These are phyloP conservation scores for Syzygium aqueum DNA, from an alignment of 345 rosid genomes.

Conservation along the genomic window DNA sequence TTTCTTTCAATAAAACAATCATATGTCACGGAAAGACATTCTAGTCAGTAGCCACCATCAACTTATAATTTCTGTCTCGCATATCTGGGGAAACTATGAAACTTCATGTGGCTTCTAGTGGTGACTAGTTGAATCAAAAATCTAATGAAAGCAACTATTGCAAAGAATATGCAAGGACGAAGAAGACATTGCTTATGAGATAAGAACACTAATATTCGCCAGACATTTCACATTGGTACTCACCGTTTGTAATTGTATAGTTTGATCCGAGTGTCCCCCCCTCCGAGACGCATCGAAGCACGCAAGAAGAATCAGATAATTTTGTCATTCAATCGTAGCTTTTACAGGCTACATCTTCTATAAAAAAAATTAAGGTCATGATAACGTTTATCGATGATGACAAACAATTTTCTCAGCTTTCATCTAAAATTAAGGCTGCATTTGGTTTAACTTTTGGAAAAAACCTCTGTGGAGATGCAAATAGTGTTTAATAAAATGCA, in stretches of 20 bases:
- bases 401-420: neutral
- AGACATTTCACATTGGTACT: neutral
- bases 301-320: neutral
- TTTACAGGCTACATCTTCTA: neutral
- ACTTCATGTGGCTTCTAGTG: neutral
- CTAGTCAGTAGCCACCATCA: neutral
- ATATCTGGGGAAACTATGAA: neutral
- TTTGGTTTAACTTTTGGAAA: neutral
- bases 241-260: neutral
- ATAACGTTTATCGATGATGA: neutral
- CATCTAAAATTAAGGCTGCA: neutral
- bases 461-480: neutral
- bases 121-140: neutral
- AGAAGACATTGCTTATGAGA: neutral
- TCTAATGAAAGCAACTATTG: neutral
- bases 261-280: neutral
- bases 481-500: neutral
- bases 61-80: neutral
- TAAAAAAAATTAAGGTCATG: neutral
- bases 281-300: neutral
- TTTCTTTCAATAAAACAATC: neutral
- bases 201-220: neutral
- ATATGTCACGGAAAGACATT: neutral
- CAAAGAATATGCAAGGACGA: neutral
- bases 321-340: neutral